These are phyloP conservation scores for Aspergillus neotritici DNA, from an alignment of 2,329 filamentous ascomycete genomes.

Conservation along the genomic window DNA sequence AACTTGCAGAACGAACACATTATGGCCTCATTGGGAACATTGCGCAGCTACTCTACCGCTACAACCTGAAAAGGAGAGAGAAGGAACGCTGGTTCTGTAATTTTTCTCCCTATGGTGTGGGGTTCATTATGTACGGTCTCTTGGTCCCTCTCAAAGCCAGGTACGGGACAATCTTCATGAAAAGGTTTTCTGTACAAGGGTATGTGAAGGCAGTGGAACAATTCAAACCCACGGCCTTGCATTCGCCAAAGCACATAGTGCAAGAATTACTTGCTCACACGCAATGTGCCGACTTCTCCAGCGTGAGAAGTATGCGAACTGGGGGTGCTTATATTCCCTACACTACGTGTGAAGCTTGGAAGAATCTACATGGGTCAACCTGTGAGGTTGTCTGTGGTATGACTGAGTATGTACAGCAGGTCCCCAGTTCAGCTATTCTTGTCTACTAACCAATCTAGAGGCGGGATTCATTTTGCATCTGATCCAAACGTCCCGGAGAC, in stretches of 20 bases:
- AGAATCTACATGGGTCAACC: not conserved
- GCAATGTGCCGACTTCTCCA: not conserved
- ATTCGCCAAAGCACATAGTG: not conserved
- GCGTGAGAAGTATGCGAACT: not conserved
- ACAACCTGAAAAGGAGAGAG: not conserved
- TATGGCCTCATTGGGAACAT: not conserved
- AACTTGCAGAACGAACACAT: not conserved
- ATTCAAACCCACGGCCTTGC: not conserved
- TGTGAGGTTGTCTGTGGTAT: constrained; percentile 1
- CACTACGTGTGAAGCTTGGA: not conserved
- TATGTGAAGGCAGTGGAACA: not conserved
- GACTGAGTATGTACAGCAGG: not conserved
- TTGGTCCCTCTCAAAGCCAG: not conserved
- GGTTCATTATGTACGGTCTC: not conserved
- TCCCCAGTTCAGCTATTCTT: too few relatives aligned
- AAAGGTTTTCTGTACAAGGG: not conserved
- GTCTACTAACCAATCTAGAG: not conserved
- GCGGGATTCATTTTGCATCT: not conserved
- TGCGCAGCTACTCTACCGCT: not conserved
- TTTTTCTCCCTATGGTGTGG: not conserved
- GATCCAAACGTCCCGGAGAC: not conserved
- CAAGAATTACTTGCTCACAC: not conserved
- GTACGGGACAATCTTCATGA: not conserved
- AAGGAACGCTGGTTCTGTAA: not conserved
- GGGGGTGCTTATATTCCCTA: not conserved